Evolutionary conservation across 495 filamentous ascomycete genomes (phyloP), one percentile per base, ranked within the genome.

Genomic region (Aeminium ludgeri): DNA sequence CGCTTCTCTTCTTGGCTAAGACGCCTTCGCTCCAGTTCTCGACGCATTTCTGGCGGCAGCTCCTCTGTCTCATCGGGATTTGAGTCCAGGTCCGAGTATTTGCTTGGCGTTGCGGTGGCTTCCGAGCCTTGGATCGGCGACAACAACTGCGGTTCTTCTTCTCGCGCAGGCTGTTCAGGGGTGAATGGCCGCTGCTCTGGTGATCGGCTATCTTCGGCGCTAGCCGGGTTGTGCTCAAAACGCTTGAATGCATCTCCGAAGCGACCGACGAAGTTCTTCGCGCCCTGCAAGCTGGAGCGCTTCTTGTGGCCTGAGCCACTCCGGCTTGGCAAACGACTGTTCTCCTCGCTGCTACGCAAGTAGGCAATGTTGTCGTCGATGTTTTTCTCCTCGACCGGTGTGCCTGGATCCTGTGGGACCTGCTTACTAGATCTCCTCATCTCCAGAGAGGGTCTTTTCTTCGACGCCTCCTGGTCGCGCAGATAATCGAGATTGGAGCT

Each of bases 161-260:
- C 47, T 67, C 65, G 18, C 16, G 32, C 48, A 37, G 2, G 41
- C 31, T 8, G 35, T 16, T n/a, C 37, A n/a, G 40, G 50, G 2
- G 32, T 51, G 23, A 25, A 4, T 25, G 23, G 23, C 3, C 23
- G 23, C 23, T 25, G 23, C 23, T 25, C 23, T 11, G 33, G 20
- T 11, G 45, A 23, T 23, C 20, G 17, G 15, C 20, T 27, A 20
- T 30, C 36, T 35, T 28, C 17, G 10, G 30, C 15, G 8, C 25
- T 27, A 1, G 20, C 29, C 30, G 34, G 19, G 46, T 72, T 72
- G 17, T 70, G 70, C 55, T 97, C 89, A 51, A 97, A 97, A 4
- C 82, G 72, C 46, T 86, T 80, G 65, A 97, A 96, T 3, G 91
- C 87, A 39, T 95, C 91, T 1, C 91, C 86, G 58, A 97, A 95